These are phyloP conservation scores for Handroanthus guayacan DNA, from an alignment of 257 asterid species.

Conservation along the genomic window DNA sequence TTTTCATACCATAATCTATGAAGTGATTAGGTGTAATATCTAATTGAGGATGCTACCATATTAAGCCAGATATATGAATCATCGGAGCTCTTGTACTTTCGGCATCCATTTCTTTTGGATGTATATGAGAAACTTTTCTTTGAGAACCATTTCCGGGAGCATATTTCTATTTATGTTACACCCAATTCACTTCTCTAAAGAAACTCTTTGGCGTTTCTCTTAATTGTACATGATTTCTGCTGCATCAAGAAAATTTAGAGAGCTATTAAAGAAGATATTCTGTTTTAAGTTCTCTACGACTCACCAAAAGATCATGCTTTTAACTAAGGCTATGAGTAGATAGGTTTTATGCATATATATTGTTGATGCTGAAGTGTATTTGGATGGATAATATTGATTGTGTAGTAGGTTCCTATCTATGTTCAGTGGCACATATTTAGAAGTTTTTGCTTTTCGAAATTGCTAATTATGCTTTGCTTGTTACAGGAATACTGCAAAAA, in stretches of 20 bases:
- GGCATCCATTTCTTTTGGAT: constrained; percentile 8
- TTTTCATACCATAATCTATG: not conserved
- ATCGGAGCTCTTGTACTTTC: constrained; percentile 13
- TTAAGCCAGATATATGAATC: constrained; percentile 30
- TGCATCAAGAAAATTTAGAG: not conserved
- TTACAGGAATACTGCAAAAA: constrained; percentile 94
- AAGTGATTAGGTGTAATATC: constrained; percentile 19
- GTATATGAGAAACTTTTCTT: not conserved
- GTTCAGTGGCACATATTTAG: not conserved
- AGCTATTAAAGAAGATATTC: not conserved
- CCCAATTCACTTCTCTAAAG: not conserved
- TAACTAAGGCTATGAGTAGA: too few species aligned
- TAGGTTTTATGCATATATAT: too few species aligned
- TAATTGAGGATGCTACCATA: not conserved
- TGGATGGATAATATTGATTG: constrained; percentile 9
- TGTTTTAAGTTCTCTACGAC: constrained; percentile 4
- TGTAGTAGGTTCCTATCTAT: constrained; percentile 22
- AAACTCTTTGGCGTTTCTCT: not conserved
- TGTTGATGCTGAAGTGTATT: not conserved
- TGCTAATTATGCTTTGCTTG: constrained; percentile 34
- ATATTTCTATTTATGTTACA: not conserved
- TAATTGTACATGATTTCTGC: constrained; percentile 19
- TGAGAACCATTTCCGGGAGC: not conserved
- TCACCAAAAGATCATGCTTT: not conserved
- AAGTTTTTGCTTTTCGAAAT: not conserved